These are phyloP conservation scores for Solanum tarijense DNA, from an alignment of 257 asterid species.

Conservation along the genomic window DNA sequence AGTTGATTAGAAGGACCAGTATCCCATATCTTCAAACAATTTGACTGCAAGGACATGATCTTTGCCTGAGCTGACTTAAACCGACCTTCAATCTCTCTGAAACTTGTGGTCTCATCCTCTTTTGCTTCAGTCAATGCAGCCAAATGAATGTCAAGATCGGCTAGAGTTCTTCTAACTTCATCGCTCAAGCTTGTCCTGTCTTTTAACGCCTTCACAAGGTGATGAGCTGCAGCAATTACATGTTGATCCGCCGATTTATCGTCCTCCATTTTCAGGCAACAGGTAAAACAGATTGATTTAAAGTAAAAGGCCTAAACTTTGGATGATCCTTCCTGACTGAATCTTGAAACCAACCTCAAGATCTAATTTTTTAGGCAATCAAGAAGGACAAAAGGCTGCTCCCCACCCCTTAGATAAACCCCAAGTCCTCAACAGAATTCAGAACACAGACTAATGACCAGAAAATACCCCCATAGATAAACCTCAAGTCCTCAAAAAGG, in stretches of 20 bases:
- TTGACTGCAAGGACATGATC: slow-evolving; percentile 28
- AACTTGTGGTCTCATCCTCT: slow-evolving; percentile 12
- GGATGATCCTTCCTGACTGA: not conserved
- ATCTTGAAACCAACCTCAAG: not conserved
- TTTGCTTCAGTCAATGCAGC: slow-evolving; percentile 17
- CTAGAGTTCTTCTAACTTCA: slow-evolving; percentile 19
- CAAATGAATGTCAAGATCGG: slow-evolving; percentile 31
- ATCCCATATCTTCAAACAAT: slow-evolving; percentile 33
- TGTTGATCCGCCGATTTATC: slow-evolving; percentile 20
- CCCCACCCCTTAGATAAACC: not conserved
- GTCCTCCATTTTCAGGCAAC: slow-evolving; percentile 18
- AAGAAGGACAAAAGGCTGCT: not conserved
- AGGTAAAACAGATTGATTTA: not conserved
- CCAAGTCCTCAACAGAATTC: not conserved
- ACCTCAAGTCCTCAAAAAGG: not conserved
- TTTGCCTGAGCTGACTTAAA: slow-evolving; percentile 26
- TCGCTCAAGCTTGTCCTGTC: slow-evolving; percentile 17
- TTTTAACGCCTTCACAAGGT: slow-evolving; percentile 43
- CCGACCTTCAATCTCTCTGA: slow-evolving; percentile 20
- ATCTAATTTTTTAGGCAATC: not conserved
- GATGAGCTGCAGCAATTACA: slow-evolving; percentile 46
- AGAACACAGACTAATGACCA: not conserved
- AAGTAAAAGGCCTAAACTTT: not conserved
- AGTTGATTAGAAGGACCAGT: slow-evolving; percentile 11
- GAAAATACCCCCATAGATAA: not conserved